phyloP scores from a whole-genome alignment of 441 rosid genomes.

The California macrophylla region DNA sequence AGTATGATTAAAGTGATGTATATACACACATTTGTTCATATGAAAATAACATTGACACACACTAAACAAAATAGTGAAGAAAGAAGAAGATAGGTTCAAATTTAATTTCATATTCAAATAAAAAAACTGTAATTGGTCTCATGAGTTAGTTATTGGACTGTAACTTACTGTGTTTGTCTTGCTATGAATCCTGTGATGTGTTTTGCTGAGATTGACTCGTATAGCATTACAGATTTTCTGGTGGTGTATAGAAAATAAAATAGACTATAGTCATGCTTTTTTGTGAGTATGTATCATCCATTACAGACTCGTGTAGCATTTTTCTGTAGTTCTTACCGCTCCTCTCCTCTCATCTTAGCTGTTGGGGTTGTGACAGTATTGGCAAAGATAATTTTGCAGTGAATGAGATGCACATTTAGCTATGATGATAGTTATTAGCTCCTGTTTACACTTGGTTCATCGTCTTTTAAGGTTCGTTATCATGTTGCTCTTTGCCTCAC shows the following conservation, averaged over 20 bases:
- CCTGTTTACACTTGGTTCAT: background rate
- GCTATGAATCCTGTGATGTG: background rate
- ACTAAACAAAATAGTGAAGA: background rate
- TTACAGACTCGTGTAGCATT: background rate
- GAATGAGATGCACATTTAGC: background rate
- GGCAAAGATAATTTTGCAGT: background rate
- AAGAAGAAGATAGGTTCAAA: background rate
- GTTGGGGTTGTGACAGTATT: background rate
- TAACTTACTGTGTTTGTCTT: background rate
- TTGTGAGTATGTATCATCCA: background rate
- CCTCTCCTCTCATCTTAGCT: background rate
- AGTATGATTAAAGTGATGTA: no score
- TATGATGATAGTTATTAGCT: background rate
- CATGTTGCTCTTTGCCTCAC: background rate
- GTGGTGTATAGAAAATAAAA: background rate
- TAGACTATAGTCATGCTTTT: background rate
- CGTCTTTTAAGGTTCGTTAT: background rate
- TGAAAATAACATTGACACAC: background rate
- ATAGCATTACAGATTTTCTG: background rate
- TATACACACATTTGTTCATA: no score
- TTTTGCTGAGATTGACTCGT: background rate
- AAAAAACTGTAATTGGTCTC: background rate
- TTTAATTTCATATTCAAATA: background rate
- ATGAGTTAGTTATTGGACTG: background rate
- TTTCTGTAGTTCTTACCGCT: background rate